Conservation (phyloP, 164 flowering plant species). For the Cinnamomum chago region DNA sequence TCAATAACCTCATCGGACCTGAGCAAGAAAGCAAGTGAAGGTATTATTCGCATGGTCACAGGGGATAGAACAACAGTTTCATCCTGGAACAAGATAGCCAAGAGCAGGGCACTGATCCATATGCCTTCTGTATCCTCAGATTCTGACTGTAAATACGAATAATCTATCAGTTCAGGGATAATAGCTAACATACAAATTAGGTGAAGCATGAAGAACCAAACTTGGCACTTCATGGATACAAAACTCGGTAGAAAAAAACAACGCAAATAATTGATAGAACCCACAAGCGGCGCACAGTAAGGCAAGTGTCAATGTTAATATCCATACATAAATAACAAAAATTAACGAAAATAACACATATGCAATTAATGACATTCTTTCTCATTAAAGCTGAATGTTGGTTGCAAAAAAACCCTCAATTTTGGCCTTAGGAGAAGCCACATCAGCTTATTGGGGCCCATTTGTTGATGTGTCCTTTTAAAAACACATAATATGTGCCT, state of each 20-base stretch:
- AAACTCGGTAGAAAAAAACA: neutral
- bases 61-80: conserved; percentile 46
- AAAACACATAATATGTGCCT: too few relatives aligned
- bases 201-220: neutral
- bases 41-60: conserved; percentile 59
- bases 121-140: conserved; percentile 66
- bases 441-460: too few relatives aligned
- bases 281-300: neutral
- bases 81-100: conserved; percentile 75
- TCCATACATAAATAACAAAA: neutral
- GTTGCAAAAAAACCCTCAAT: too few relatives aligned
- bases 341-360: neutral
- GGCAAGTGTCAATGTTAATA: neutral
- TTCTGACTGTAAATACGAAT: conserved; percentile 50
- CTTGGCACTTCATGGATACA: neutral
- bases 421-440: too few relatives aligned
- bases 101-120: conserved; percentile 72
- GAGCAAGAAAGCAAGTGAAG: conserved; percentile 57
- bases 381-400: too few relatives aligned
- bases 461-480: too few relatives aligned
- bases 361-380: neutral
- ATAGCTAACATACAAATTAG: neutral
- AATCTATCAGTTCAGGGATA: neutral
- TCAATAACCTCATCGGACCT: conserved; percentile 74
- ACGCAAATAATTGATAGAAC: neutral